A percentile compares a stretch with the other conserved stretches of the same genome.
Conservation (phyloP, 2,329 filamentous ascomycete genomes). For the Neopestalotiopsis rosae region DNA sequence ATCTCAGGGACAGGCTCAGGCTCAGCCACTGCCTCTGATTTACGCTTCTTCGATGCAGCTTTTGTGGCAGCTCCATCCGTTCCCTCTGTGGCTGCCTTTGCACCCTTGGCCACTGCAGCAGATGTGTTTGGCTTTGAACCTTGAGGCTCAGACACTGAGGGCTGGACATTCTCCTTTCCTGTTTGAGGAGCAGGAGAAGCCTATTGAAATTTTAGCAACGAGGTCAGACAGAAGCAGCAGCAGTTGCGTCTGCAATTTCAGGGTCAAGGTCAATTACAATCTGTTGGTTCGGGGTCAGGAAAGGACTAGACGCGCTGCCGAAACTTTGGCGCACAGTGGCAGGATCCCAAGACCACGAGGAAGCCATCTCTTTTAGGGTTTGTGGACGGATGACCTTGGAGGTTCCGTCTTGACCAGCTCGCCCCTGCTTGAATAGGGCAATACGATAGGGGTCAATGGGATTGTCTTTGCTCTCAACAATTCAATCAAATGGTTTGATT, state of each 20-base stretch:
- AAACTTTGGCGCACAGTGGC: slow-evolving; percentile 13
- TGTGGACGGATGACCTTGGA: not conserved
- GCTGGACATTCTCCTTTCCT: slow-evolving; percentile 11
- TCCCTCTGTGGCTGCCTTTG: not conserved
- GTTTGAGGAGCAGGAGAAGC: not conserved
- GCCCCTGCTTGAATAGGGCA: not conserved
- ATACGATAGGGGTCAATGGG: not conserved
- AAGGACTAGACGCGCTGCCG: slow-evolving; percentile 1
- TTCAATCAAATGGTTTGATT: not conserved
- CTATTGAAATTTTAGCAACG: not conserved
- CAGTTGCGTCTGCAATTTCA: not conserved
- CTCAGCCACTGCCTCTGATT: slow-evolving; percentile 26
- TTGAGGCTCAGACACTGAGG: not conserved
- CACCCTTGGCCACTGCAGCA: not conserved
- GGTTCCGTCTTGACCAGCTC: not conserved
- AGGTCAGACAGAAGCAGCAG: not conserved
- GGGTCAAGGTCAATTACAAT: not conserved
- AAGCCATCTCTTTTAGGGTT: slow-evolving; percentile 11
- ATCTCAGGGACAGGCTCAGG: slow-evolving; percentile 25
- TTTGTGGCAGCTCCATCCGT: not conserved
- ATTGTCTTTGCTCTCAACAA: not conserved
- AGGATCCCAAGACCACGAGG: slow-evolving; percentile 22
- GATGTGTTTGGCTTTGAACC: slow-evolving; percentile 4
- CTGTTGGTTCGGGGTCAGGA: slow-evolving; percentile 7
- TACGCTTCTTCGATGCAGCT: slow-evolving; percentile 26